Base-by-base conservation (phyloP, 129 eudicot genomes). In the Pittosporum tobira region DNA sequence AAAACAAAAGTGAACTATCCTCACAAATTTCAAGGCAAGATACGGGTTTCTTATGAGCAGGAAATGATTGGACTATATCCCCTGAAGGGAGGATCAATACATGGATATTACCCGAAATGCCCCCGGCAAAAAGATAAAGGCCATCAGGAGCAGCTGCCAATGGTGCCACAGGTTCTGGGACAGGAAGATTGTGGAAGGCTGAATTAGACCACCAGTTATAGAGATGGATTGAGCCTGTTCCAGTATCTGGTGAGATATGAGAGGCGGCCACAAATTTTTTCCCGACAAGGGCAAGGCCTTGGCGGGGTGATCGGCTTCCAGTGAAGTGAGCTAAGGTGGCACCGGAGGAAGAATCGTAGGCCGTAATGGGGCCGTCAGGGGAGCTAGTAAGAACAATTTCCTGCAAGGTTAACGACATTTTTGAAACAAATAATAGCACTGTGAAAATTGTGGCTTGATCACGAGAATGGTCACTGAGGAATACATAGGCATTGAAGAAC, bases 131-230 rank as follows among this genome's bases (percentile, higher is more conserved):
- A 15, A 74, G 34, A 26, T 51, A 79, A 14, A 21, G n/a, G 14
- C 84, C 81, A 12, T 74, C 72, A 1, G 13, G 6, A 15, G 77
- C 57, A 31, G 75, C 70, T 4, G 63, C 69, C 20, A 79, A 37
- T 0, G 84, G 77, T 43, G 74, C 80, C 23, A 79, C 80, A 4
- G 77, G 84, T 52, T 74, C 75, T 15, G 81, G 80, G 38, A 79
- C 51, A 23, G 59, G 36, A 25, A 79, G 28, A 26, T 24, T 56
- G 26, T 42, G 49, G 3, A 28, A 31, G 45, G 62, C 45, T 18
- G 72, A 46, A 12, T 34, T 51, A 10, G 77, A 66, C 74, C 74
- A 71, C 75, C 77, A 74, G 53, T 79, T 56, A 31, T 79, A 74
- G 29, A 79, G 55, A 28, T 51, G 66, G 42, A 79, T 15, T 3